A percentile compares a stretch with the other conserved stretches of the same genome.
phyloP scores from a whole-genome alignment of 768 basidiomycete species.

The Tephrocybe sp. region DNA sequence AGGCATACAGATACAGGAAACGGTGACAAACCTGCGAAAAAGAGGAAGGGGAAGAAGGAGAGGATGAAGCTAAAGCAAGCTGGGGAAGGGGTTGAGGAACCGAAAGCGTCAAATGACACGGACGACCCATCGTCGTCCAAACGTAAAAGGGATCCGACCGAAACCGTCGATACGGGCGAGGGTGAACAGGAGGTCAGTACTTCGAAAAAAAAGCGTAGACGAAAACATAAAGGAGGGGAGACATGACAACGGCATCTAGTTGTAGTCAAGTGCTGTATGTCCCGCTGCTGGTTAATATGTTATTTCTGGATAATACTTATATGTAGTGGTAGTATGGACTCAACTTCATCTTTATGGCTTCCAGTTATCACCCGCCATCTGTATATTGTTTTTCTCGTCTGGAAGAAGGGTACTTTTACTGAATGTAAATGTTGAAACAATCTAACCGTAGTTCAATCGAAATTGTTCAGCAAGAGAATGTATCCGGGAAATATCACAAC shows the following conservation, averaged over 20 bases:
- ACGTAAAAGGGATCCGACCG: constrained; percentile 17
- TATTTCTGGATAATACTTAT: too few species aligned
- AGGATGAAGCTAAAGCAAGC: constrained; percentile 50
- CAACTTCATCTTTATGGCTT: too few species aligned
- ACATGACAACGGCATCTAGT: background rate
- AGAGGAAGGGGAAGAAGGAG: constrained; percentile 71
- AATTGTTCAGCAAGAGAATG: too few species aligned
- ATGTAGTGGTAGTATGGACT: too few species aligned
- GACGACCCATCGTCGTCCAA: constrained; percentile 7
- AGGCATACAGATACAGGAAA: constrained; percentile 11
- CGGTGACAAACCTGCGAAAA: constrained; percentile 42
- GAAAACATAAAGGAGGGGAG: constrained; percentile 19
- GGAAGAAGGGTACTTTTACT: too few species aligned
- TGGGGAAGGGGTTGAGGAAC: constrained; percentile 21
- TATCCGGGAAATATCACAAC: too few species aligned
- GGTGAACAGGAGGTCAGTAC: constrained; percentile 27
- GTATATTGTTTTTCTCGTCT: too few species aligned
- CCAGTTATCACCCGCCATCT: too few species aligned
- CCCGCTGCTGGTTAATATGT: too few species aligned
- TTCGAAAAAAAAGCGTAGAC: constrained; percentile 31
- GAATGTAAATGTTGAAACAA: too few species aligned
- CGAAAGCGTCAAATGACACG: constrained; percentile 3
- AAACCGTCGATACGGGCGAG: constrained; percentile 46
- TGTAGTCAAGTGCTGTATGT: too few species aligned
- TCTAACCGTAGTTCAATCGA: too few species aligned